phyloP scores from a whole-genome alignment of 202 grass and related monocot species.

The Bolboschoenoplectus hybrid region DNA sequence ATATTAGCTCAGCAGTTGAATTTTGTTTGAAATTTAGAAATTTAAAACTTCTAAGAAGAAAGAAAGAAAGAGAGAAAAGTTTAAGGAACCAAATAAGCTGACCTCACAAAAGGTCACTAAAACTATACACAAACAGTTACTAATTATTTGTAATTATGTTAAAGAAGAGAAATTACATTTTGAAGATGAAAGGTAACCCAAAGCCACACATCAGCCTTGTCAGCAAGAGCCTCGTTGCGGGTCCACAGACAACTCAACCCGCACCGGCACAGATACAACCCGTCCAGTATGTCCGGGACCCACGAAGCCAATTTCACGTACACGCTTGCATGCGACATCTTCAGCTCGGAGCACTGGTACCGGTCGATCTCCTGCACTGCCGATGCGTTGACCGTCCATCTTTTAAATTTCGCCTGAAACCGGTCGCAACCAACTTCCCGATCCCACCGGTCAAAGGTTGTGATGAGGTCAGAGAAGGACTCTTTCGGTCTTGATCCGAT shows the following conservation, averaged over 20 bases:
- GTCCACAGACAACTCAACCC: conserved; percentile 48
- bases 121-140: neutral
- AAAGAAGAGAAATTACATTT: conserved; percentile 27
- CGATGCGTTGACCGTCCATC: conserved; percentile 37
- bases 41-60: neutral
- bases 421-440: conserved; percentile 33
- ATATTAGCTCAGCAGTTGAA: conserved; percentile 4
- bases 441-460: conserved; percentile 42
- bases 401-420: conserved; percentile 40
- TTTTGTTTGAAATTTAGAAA: neutral
- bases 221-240: conserved; percentile 36
- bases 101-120: neutral
- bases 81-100: neutral
- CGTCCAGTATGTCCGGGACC: conserved; percentile 44
- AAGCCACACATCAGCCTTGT: conserved; percentile 42
- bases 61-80: neutral
- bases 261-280: conserved; percentile 44
- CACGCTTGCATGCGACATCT: conserved; percentile 38
- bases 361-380: conserved; percentile 41
- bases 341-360: conserved; percentile 26
- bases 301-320: conserved; percentile 38
- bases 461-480: conserved; percentile 23
- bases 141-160: conserved; percentile 4
- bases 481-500: conserved; percentile 17
- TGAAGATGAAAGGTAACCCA: conserved; percentile 39